Evolutionary conservation across 2,329 filamentous ascomycete genomes (phyloP).

Genomic region (Colletotrichum sp.): DNA sequence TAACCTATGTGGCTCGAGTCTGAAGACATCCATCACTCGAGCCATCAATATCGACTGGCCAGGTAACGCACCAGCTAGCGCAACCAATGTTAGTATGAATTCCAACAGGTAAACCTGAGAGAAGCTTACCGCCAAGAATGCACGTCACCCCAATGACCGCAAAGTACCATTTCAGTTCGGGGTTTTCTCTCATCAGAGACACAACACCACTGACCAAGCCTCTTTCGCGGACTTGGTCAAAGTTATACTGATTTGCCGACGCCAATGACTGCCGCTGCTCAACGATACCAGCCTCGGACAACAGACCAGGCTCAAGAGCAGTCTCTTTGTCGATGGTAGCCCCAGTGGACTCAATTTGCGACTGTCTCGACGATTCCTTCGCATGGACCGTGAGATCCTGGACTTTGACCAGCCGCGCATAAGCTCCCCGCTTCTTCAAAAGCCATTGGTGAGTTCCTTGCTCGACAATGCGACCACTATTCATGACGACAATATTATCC

Average conservation of each 20-base stretch:
- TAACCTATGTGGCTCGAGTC: not conserved
- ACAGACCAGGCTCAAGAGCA: not conserved
- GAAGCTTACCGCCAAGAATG: not conserved
- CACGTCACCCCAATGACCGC: not conserved
- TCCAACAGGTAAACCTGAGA: not conserved
- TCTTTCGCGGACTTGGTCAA: not conserved
- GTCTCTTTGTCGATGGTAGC: not conserved
- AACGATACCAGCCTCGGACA: not conserved
- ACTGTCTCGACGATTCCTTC: not conserved
- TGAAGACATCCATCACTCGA: slow-evolving; percentile 44
- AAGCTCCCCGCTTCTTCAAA: slow-evolving; percentile 11
- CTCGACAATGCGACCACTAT: slow-evolving; percentile 31
- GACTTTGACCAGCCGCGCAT: slow-evolving; percentile 24
- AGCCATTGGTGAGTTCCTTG: slow-evolving; percentile 30
- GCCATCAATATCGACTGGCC: slow-evolving; percentile 47
- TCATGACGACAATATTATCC: slow-evolving; percentile 36
- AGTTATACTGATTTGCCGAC: not conserved
- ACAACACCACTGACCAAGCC: not conserved
- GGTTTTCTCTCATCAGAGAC: not conserved
- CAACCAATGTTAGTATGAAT: not conserved
- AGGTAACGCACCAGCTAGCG: slow-evolving; percentile 39
- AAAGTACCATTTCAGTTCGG: not conserved
- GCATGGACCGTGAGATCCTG: slow-evolving; percentile 17
- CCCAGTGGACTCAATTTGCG: not conserved
- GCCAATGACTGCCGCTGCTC: not conserved